These are phyloP conservation scores for Apiospora pterosperma DNA, from an alignment of 2,329 filamentous ascomycete genomes.

Conservation along the genomic window DNA sequence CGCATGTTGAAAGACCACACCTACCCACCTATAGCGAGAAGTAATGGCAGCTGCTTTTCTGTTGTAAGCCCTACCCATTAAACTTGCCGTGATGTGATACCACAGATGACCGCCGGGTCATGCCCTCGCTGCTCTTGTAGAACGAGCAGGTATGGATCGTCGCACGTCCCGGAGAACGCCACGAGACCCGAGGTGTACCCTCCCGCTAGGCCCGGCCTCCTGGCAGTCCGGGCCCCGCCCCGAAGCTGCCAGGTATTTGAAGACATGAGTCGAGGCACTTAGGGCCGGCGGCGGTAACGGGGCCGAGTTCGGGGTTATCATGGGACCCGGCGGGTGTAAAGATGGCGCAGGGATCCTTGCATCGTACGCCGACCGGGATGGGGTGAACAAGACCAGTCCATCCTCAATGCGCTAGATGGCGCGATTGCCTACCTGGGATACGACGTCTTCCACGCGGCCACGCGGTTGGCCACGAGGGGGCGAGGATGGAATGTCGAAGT, in stretches of 20 bases:
- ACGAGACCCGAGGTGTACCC: slow-evolving; percentile 60
- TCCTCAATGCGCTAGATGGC: slow-evolving; percentile 76
- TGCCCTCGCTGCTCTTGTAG: slow-evolving; percentile 83
- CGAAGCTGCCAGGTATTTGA: slow-evolving; percentile 73
- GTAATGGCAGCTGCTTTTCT: too few species aligned
- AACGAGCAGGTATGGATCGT: slow-evolving; percentile 82
- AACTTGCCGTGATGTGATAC: too few species aligned
- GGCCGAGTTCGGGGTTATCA: neutral
- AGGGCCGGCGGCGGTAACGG: neutral
- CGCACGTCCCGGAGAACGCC: slow-evolving; percentile 55
- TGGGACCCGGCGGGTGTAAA: neutral
- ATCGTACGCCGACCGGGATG: slow-evolving; percentile 60
- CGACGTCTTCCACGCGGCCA: slow-evolving; percentile 58
- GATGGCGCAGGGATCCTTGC: slow-evolving; percentile 40
- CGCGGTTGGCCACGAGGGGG: neutral
- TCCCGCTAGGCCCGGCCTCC: slow-evolving; percentile 83
- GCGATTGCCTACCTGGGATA: slow-evolving; percentile 77
- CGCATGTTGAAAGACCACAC: too few species aligned
- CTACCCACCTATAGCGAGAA: too few species aligned
- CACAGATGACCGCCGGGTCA: slow-evolving; percentile 59
- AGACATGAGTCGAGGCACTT: slow-evolving; percentile 67
- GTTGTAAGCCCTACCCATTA: too few species aligned
- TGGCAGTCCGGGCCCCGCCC: slow-evolving; percentile 80
- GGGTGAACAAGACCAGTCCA: slow-evolving; percentile 51
- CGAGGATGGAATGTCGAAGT: neutral